Percentiles rank a stretch among this genome's conserved stretches.
Evolutionary conservation across 1,139 yeast genomes (phyloP).

Genomic region (Candida albicans): DNA sequence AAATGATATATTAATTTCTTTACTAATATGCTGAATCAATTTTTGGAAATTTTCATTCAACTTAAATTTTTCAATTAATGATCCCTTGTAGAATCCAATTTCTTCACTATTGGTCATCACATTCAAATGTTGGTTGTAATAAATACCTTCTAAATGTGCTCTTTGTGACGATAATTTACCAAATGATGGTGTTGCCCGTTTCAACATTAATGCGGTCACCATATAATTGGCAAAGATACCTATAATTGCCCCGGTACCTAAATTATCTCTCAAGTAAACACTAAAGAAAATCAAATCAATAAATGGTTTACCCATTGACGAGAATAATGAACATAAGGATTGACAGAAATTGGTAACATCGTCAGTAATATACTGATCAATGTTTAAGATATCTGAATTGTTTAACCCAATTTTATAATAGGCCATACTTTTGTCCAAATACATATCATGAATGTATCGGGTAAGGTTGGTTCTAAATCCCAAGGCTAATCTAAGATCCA

Average conservation of each 20-base stretch:
- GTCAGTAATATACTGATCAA: constrained; percentile 80
- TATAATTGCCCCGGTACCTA: constrained; percentile 80
- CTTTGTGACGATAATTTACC: constrained; percentile 75
- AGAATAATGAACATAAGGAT: constrained; percentile 78
- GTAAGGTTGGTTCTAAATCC: constrained; percentile 84
- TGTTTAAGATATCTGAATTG: constrained; percentile 42
- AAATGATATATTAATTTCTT: constrained; percentile 52
- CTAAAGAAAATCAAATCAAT: constrained; percentile 88
- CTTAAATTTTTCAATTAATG: constrained; percentile 73
- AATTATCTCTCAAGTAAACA: constrained; percentile 76
- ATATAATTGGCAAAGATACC: constrained; percentile 84
- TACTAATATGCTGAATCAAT: constrained; percentile 47
- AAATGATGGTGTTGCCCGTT: constrained; percentile 77
- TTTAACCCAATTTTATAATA: constrained; percentile 73
- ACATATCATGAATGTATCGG: constrained; percentile 87
- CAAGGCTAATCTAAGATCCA: constrained; percentile 74
- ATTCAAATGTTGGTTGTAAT: constrained; percentile 82
- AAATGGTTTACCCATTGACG: constrained; percentile 88
- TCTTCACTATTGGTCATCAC: constrained; percentile 89
- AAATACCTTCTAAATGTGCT: constrained; percentile 84
- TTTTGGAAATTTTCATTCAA: constrained; percentile 58
- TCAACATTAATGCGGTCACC: constrained; percentile 74
- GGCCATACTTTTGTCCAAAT: constrained; percentile 76
- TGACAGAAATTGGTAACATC: constrained; percentile 83
- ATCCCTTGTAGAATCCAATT: constrained; percentile 91